Evolutionary conservation across 1,284 basidiomycete genomes (phyloP).

Genomic region (Sporisorium graminicola): DNA sequence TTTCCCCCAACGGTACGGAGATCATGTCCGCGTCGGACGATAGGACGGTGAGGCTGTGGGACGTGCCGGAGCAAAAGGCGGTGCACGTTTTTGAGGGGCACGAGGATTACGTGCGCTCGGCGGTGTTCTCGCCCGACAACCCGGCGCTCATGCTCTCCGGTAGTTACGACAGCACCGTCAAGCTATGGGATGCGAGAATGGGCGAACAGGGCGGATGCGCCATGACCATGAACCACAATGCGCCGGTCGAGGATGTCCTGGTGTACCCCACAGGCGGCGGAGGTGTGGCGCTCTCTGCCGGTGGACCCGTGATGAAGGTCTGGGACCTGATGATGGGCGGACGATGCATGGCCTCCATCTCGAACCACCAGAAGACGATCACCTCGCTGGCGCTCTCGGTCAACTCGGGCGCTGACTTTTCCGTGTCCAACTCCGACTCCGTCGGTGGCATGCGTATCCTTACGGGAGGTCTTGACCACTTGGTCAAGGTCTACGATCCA

Average conservation of each 20-base stretch:
- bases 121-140: conserved; percentile 84
- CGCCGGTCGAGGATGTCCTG: conserved; percentile 92
- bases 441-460: conserved; percentile 80
- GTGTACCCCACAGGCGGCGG: conserved; percentile 84
- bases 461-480: conserved; percentile 91
- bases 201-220: conserved; percentile 58
- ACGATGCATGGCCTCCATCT: conserved; percentile 71
- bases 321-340: conserved; percentile 97
- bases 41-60: conserved; percentile 92
- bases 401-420: conserved; percentile 58
- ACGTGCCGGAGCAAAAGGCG: conserved; percentile 88
- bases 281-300: conserved; percentile 84
- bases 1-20: conserved; percentile 85
- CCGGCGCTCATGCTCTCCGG: conserved; percentile 89
- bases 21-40: conserved; percentile 96
- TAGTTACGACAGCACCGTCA: conserved; percentile 92
- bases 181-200: conserved; percentile 85
- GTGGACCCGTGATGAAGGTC: conserved; percentile 91
- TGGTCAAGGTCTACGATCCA: conserved; percentile 96
- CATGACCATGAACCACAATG: conserved; percentile 69
- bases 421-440: conserved; percentile 21
- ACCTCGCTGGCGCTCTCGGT: conserved; percentile 76
- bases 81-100: conserved; percentile 85
- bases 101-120: conserved; percentile 94
- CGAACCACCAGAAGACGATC: conserved; percentile 97